Evolutionary conservation across 768 basidiomycete species (phyloP), one percentile per base, ranked within the genome.

Genomic region (Lyophyllum shimeji): DNA sequence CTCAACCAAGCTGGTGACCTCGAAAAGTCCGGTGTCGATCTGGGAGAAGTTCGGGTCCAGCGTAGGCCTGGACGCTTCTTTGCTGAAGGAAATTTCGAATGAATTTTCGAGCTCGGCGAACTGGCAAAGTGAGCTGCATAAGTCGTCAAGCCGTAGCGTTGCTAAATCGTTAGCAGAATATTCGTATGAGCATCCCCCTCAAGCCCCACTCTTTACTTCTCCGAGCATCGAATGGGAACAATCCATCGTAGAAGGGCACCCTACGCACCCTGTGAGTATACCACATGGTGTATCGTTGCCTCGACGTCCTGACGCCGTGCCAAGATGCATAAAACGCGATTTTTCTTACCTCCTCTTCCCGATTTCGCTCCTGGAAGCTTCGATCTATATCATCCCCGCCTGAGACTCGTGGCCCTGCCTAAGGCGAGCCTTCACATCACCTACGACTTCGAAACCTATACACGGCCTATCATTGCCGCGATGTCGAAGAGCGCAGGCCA

Each of bases 251-350:
- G 82, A 84, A 64, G 82, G 82, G 0, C 83, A 85, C 62, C 82
- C 82, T 3, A 83, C 79, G 0, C 83, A 85, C 65, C 82, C 83
- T 15, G 83, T 82, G 59, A 56, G 73, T 60, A 13, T 21, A 15
- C n/a, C 15, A 18, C 15, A n/a, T n/a, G 4, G 9, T 52, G n/a
- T 7, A 39, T 20, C n/a, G 18, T 25, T 11, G 1, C 21, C 15
- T 21, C 12, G 11, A 31, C 21, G 25, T 27, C 25, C 15, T 34
- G 13, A 37, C 51, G 42, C 13, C 37, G 27, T 17, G 13, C 50
- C n/a, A 49, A 84, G 83, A 82, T 84, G 81, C 82, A 84, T 68
- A 82, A 82, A 63, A 78, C 76, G 6, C 77, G 83, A 17, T 67
- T 71, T 39, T 82, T 82, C 61, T 64, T 84, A 21, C 74, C 80